Base-by-base conservation (phyloP, 2,329 filamentous ascomycete genomes). In the Fusarium nematophilum region DNA sequence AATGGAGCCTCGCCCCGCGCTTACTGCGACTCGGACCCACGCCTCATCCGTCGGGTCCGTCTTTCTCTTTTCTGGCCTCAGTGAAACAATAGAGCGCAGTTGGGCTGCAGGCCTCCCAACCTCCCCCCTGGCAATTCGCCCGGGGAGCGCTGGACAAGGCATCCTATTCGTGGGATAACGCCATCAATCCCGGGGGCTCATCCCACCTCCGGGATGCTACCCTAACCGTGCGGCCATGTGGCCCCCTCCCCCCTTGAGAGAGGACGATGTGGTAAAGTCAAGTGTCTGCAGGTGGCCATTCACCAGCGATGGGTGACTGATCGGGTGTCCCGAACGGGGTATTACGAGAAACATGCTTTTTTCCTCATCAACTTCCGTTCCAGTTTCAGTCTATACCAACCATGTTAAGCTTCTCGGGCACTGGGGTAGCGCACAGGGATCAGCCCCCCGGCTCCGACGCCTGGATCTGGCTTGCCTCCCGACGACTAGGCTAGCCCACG, bases 151-250 rank as follows among this genome's bases (percentile, higher is more conserved):
- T 39, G 25, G 21, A 31, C n/a, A n/a, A n/a, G n/a, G 43, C 39
- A 47, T 67, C 65, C 65, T 65, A 67, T 53, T 42, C 57, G 65
- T 67, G 65, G 65, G 46, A 62, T 60, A 64, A 64, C 58, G 64
- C 55, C 49, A 43, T 33, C 27, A 40, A 17, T n/a, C 40, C 48
- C 46, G 53, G 36, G 38, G 17, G 17, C 27, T 9, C 34, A 45
- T 26, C 60, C 50, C 40, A 40, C n/a, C n/a, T 18, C 30, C 43
- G 38, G 56, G 40, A 39, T 46, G 31, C 40, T 46, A 48, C 36
- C 42, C 37, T 62, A 53, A 52, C 59, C 52, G 62, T 64, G 59
- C 40, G 38, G 38, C 58, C 64, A 61, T 67, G 62, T 67, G 61
- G 50, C 17, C 38, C 44, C 55, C 49, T 59, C n/a, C n/a, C n/a